Conservation (phyloP, 2,329 filamentous ascomycete genomes). For the Juglanconis sp. region DNA sequence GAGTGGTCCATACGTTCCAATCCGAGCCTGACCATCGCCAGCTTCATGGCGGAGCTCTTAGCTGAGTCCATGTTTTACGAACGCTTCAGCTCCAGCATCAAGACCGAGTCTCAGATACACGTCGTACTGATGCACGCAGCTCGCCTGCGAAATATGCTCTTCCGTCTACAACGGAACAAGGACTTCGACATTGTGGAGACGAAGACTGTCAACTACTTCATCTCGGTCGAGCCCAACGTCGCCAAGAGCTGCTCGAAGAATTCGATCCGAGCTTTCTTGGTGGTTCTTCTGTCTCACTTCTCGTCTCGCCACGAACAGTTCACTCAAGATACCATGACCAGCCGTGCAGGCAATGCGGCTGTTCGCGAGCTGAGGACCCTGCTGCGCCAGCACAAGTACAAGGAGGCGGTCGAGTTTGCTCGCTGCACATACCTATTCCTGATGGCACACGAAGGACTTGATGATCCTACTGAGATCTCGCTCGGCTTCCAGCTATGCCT, state of each 20-base stretch:
- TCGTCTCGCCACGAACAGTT: not conserved
- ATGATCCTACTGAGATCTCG: not conserved
- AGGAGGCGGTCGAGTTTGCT: not conserved
- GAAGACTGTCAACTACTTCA: not conserved
- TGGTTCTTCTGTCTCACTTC: not conserved
- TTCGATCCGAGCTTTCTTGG: not conserved
- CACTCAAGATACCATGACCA: not conserved
- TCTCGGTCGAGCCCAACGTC: slow-evolving; percentile 24
- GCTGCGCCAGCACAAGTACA: not conserved
- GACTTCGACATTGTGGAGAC: not conserved
- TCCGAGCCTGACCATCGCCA: not conserved
- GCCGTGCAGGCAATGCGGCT: not conserved
- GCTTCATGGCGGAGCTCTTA: not conserved
- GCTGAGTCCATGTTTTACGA: not conserved
- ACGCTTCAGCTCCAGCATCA: not conserved
- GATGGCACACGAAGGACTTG: not conserved
- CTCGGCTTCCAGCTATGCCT: slow-evolving; percentile 1
- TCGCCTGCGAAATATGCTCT: not conserved
- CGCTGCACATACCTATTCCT: slow-evolving; percentile 1
- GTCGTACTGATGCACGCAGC: not conserved
- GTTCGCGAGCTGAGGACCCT: not conserved
- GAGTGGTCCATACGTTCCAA: not conserved
- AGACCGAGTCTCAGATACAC: not conserved
- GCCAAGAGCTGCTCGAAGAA: slow-evolving; percentile 22
- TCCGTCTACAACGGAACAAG: not conserved